Conservation (phyloP, 2,329 filamentous ascomycete species). For the Penicillium freii region DNA sequence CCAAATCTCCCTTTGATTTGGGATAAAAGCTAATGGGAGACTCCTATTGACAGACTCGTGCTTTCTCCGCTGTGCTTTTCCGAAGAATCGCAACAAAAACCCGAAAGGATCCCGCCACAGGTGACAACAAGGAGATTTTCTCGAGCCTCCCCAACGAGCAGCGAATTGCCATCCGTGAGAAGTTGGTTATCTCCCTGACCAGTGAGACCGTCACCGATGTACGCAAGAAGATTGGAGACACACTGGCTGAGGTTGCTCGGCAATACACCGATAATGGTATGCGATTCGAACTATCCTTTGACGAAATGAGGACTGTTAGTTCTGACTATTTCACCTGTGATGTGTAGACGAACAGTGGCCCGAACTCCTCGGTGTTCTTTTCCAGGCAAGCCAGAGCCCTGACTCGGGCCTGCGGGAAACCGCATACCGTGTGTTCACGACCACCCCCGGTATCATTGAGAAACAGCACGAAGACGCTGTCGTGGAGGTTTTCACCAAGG, state of each 20-base stretch:
- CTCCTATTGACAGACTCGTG: slow-evolving; percentile 64
- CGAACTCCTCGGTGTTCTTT: slow-evolving; percentile 80
- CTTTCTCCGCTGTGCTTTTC: slow-evolving; percentile 92
- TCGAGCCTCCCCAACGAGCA: slow-evolving; percentile 72
- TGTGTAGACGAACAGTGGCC: slow-evolving; percentile 76
- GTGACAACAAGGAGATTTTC: slow-evolving; percentile 78
- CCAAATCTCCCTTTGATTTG: background rate
- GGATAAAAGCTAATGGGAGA: slow-evolving; percentile 5
- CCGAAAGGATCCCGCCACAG: slow-evolving; percentile 67
- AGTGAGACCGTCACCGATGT: slow-evolving; percentile 71
- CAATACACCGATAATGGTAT: slow-evolving; percentile 91
- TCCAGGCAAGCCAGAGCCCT: slow-evolving; percentile 82
- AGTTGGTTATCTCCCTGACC: slow-evolving; percentile 74
- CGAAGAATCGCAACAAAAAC: slow-evolving; percentile 88
- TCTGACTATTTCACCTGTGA: slow-evolving; percentile 7
- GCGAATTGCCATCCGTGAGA: slow-evolving; percentile 74
- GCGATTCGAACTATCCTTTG: slow-evolving; percentile 31
- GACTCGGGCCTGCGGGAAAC: slow-evolving; percentile 84
- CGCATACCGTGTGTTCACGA: slow-evolving; percentile 91
- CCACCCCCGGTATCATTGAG: slow-evolving; percentile 92
- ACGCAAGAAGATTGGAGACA: slow-evolving; percentile 93
- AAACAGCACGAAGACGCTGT: slow-evolving; percentile 93
- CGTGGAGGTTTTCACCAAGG: slow-evolving; percentile 79
- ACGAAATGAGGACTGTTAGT: slow-evolving; percentile 5
- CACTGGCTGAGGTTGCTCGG: slow-evolving; percentile 91